Conservation (phyloP, 257 asterid genomes). For the Rhazya stricta region DNA sequence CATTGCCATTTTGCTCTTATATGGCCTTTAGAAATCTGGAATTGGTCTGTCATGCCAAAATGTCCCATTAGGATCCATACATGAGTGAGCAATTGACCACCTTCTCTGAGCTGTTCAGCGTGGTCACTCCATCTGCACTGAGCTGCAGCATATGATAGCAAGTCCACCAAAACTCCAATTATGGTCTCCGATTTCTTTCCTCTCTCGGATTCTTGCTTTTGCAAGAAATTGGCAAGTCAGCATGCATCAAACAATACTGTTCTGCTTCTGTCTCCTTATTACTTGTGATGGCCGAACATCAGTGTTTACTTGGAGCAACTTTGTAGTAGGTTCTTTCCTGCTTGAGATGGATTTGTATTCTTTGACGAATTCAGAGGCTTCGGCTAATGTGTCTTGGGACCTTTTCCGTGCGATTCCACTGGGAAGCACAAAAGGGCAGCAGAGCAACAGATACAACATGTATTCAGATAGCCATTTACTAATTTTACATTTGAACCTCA, state of each 20-base stretch:
- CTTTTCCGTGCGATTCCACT: conserved; percentile 32
- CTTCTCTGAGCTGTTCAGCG: conserved; percentile 14
- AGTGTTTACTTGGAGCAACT: conserved; percentile 7
- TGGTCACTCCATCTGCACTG: conserved; percentile 11
- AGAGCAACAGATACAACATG: conserved; percentile 27
- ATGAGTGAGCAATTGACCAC: conserved; percentile 11
- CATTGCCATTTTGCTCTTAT: conserved; percentile 1
- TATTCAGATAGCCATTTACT: conserved; percentile 27
- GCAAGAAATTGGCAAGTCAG: conserved; percentile 6
- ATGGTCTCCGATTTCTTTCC: conserved; percentile 28
- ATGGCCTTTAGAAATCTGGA: conserved; percentile 13
- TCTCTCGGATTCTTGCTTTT: neutral
- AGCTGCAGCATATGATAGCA: conserved; percentile 12
- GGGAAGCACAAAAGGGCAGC: conserved; percentile 32
- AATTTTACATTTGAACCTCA: conserved; percentile 10
- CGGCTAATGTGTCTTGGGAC: conserved; percentile 30
- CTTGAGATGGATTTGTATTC: neutral
- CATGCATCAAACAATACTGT: conserved; percentile 27
- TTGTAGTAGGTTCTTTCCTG: conserved; percentile 1
- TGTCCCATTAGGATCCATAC: conserved; percentile 15
- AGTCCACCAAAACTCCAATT: conserved; percentile 13
- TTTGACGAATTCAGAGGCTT: conserved; percentile 17
- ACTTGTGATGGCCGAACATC: conserved; percentile 14
- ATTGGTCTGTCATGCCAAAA: conserved; percentile 4
- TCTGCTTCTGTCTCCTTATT: conserved; percentile 35